A percentile compares a stretch with the other conserved stretches of the same genome.
Evolutionary conservation across 2,329 filamentous ascomycete genomes (phyloP).

Genomic region (Reticulascus tulasneorum): DNA sequence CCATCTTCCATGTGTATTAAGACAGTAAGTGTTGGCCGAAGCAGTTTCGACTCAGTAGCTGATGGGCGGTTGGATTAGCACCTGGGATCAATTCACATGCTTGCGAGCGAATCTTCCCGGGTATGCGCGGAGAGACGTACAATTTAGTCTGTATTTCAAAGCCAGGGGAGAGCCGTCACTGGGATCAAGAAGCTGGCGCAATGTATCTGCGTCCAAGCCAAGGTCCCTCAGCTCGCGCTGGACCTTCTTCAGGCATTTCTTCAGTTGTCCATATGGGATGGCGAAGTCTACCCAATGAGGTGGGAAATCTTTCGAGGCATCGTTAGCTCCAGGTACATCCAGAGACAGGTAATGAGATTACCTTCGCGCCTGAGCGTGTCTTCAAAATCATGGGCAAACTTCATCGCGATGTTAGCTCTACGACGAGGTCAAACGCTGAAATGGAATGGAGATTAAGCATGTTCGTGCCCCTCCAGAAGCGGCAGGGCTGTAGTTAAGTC

Average conservation of each 20-base stretch:
- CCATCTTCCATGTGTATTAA: constrained; percentile 64
- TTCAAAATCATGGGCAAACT: constrained; percentile 79
- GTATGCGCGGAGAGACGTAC: constrained; percentile 23
- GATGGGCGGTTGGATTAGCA: not conserved
- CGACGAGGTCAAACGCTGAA: too few relatives aligned
- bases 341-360: constrained; percentile 23
- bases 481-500: too few relatives aligned
- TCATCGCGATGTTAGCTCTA: too few relatives aligned
- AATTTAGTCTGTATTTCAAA: constrained; percentile 53
- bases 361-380: constrained; percentile 62
- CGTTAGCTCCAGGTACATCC: too few relatives aligned
- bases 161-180: constrained; percentile 41
- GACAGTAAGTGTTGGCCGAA: constrained; percentile 68
- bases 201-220: constrained; percentile 67
- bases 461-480: too few relatives aligned
- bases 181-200: constrained; percentile 59
- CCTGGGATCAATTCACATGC: not conserved
- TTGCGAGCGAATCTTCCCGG: not conserved
- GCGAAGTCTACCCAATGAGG: constrained; percentile 68
- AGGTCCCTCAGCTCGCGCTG: constrained; percentile 65
- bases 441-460: too few relatives aligned
- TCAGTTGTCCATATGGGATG: constrained; percentile 79
- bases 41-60: constrained; percentile 38
- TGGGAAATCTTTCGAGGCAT: constrained; percentile 57
- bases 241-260: constrained; percentile 84